Evolutionary conservation across 23 red algal genomes (phyloP), one percentile per base, ranked within the genome.

Genomic region (Gracilaria domingensis): DNA sequence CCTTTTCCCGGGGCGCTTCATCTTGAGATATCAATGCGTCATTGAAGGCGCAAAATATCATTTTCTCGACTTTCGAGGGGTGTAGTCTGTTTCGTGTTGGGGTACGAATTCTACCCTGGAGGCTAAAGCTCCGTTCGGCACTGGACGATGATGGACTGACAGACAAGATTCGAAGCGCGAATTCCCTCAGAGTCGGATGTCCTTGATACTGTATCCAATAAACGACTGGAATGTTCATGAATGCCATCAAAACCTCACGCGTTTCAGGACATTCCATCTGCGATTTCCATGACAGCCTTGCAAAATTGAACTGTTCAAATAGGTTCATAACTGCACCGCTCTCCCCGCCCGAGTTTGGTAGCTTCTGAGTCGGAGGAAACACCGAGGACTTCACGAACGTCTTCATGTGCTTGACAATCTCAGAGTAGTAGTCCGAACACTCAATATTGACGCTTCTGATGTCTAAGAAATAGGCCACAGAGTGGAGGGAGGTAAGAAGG

Each of bases 11-110:
- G n/a, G n/a, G n/a, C n/a, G n/a, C n/a, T n/a, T n/a, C n/a, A n/a
- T n/a, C n/a, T n/a, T n/a, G n/a, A n/a, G n/a, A n/a, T n/a, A n/a
- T n/a, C 48, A 51, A 12, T 51, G 48, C 48, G 60, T n/a, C 24
- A 33, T 66, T 66, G 11, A 66, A 24, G n/a, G 60, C 60, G 7
- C 60, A 66, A 33, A 66, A 66, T 9, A 66, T n/a, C 60, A 66
- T 66, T 33, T 66, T n/a, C 29, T 66, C 24, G 60, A 66, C 8
- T 23, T 66, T 66, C 29, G 11, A 9, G 9, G 60, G 60, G 9
- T 66, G 60, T 29, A 66, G 21, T 8, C 60, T 24, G 60, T 66
- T 66, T 24, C 60, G 21, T 8, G 24, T 33, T 24, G 60, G 29
- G 29, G 60, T n/a, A n/a, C n/a, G n/a, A n/a, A n/a, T n/a, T n/a